Evolutionary conservation across 2,329 filamentous ascomycete genomes (phyloP).

Genomic region (Coniochaeta sp.): DNA sequence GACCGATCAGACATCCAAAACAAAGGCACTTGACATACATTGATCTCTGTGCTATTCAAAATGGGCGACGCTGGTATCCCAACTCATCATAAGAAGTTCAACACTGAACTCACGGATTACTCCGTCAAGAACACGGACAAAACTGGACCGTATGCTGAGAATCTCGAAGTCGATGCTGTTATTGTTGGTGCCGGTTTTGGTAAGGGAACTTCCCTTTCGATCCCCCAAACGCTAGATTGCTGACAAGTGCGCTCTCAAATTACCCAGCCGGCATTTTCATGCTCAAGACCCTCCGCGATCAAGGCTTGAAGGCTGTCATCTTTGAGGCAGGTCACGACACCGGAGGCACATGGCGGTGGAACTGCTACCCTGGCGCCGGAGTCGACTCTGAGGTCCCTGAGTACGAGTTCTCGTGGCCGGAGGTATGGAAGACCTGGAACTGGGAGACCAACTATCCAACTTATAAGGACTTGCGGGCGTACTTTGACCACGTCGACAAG

Average conservation of each 20-base stretch:
- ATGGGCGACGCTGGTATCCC: too few species aligned
- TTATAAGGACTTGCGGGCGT: constrained; percentile 43
- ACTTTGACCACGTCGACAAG: constrained; percentile 54
- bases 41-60: too few species aligned
- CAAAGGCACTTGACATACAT: too few species aligned
- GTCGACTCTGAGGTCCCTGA: constrained; percentile 47
- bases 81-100: constrained; percentile 35
- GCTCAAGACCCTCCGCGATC: constrained; percentile 40
- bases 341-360: constrained; percentile 50
- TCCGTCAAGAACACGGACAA: constrained; percentile 20
- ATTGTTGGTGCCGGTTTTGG: constrained; percentile 38
- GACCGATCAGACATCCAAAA: too few species aligned
- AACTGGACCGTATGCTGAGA: constrained; percentile 31
- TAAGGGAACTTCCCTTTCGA: constrained; percentile 10
- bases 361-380: constrained; percentile 45
- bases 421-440: constrained; percentile 47
- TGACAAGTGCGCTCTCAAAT: background rate
- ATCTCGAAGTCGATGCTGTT: constrained; percentile 35
- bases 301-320: constrained; percentile 38
- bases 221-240: background rate
- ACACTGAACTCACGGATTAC: constrained; percentile 31
- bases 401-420: constrained; percentile 46
- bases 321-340: constrained; percentile 44
- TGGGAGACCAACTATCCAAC: constrained; percentile 47
- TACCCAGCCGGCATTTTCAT: constrained; percentile 40